Evolutionary conservation across 2,329 filamentous ascomycete species (phyloP), one percentile per base, ranked within the genome.

Genomic region (Chaetoscypha palmicola): DNA sequence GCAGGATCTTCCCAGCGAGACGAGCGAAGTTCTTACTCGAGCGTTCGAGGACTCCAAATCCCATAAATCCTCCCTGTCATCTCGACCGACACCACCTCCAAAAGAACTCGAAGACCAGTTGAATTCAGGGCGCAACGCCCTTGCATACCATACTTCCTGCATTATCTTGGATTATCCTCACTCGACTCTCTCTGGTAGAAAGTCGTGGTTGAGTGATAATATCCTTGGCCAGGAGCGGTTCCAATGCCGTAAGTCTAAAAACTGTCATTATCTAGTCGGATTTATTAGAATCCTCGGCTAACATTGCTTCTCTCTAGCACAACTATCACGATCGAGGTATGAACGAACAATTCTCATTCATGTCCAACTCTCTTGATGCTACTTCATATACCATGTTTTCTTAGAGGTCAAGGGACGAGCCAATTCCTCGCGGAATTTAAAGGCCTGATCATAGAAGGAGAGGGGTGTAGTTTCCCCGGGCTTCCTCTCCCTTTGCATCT

Each of bases 181-280:
- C 58, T 56, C 51, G 55, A 56, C 54, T 56, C 58, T 53, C 58
- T 59, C 55, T 46, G 49, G 51, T 49, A 56, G 56, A 56, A 56
- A 51, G 57, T 61, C 54, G 58, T 47, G 52, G 51, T 54, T 46
- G 50, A 49, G 52, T 55, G 58, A 59, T 60, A 58, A 51, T 39
- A 54, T 57, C 56, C 53, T 55, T 44, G 30, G 32, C 28, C 35
- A 47, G 32, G 38, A 42, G 31, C 37, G 36, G 36, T 35, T 21
- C 39, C 44, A 43, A 54, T 54, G 52, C 48, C 51, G 53, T 56
- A 54, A 51, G 52, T 54, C 28, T 22, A 21, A 36, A 26, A 35
- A 35, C 12, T n/a, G 17, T 11, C 33, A 32, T 33, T 31, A 12
- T 2, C 26, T 41, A 16, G 12, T 36, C 14, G 7, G 14, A 30